Evolutionary conservation across 2,329 filamentous ascomycete genomes (phyloP).

Genomic region (Xylaria sp.): DNA sequence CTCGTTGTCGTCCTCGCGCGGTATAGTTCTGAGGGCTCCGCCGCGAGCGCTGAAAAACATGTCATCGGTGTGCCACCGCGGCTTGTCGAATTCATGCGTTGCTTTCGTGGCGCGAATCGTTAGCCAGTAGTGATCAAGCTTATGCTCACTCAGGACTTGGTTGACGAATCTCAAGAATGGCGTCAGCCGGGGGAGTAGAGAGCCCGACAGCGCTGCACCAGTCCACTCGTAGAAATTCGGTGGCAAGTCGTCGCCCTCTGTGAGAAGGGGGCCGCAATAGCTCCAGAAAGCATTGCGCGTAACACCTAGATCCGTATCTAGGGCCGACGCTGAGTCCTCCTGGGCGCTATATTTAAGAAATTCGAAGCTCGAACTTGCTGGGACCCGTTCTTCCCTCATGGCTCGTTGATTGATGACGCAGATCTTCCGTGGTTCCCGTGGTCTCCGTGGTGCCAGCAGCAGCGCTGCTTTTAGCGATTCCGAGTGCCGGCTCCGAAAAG

Average conservation of each 20-base stretch:
- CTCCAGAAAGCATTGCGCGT: constrained; percentile 55
- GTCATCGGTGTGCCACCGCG: constrained; percentile 63
- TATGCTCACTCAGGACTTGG: constrained; percentile 50
- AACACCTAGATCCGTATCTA: constrained; percentile 38
- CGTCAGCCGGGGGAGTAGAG: constrained; percentile 51
- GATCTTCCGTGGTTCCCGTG: background rate
- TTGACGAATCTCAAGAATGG: constrained; percentile 57
- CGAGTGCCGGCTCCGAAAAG: background rate
- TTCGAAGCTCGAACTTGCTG: constrained; percentile 39
- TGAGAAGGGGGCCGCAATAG: constrained; percentile 57
- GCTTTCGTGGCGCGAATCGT: constrained; percentile 59
- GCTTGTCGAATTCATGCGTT: constrained; percentile 56
- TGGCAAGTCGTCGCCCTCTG: constrained; percentile 46
- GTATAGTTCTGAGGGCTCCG: constrained; percentile 35
- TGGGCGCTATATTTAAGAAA: constrained; percentile 41
- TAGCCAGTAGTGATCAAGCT: constrained; percentile 58
- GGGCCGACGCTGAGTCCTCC: background rate
- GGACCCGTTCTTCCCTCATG: constrained; percentile 31
- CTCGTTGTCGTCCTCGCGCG: constrained; percentile 11
- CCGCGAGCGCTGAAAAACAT: constrained; percentile 54
- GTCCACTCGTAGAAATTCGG: constrained; percentile 55
- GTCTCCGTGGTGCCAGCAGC: background rate
- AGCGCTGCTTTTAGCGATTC: background rate
- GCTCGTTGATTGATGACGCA: background rate
- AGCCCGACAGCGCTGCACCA: constrained; percentile 49